Evolutionary conservation across 176 grass and related monocot species (phyloP), one percentile per base, ranked within the genome.

Genomic region (Urochloa ruziziensis): DNA sequence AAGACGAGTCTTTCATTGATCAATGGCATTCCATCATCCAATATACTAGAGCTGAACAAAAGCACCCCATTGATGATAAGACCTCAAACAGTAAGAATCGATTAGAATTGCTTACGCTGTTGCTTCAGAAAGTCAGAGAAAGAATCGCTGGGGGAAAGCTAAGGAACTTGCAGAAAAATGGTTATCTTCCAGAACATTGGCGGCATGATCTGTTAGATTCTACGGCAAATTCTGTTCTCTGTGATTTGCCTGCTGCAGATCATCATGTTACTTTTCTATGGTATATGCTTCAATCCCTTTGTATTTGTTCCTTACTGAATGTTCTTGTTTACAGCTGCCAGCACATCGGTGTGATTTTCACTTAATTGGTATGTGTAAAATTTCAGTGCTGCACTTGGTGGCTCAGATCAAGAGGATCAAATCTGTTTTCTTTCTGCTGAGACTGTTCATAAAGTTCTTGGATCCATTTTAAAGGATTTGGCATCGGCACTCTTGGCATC

Each of bases 1-100:
- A 90, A 93, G 93, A 95, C 1, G 79, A 94, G 64, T 95, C 66
- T 51, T 98, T 95, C 73, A 84, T 74, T 90, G 90, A 95, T 5
- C 93, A 98, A 71, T 93, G 93, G 96, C 73, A 48, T 77, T 87
- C 44, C 70, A 51, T 73, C 70, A 33, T 98, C 28, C 86, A 82
- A 76, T 86, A 88, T 73, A 70, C 71, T 37, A 78, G 67, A 77
- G 25, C 82, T 61, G 80, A 72, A 49, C 16, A 21, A 49, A 72
- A 49, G 25, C 69, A 49, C 16, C 49, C 69, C 47, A 62, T 86
- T 43, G 82, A 85, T 82, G 18, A 64, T 59, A 71, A 62, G 36
- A 83, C 52, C 10, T 91, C 91, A 76, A 72, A 72, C 15, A 69
- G 43, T 46, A 67, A 77, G 69, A 66, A 68, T 46, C 65, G 62